Evolutionary conservation across 257 asterid species (phyloP).

Genomic region (Solanum habrochaites): DNA sequence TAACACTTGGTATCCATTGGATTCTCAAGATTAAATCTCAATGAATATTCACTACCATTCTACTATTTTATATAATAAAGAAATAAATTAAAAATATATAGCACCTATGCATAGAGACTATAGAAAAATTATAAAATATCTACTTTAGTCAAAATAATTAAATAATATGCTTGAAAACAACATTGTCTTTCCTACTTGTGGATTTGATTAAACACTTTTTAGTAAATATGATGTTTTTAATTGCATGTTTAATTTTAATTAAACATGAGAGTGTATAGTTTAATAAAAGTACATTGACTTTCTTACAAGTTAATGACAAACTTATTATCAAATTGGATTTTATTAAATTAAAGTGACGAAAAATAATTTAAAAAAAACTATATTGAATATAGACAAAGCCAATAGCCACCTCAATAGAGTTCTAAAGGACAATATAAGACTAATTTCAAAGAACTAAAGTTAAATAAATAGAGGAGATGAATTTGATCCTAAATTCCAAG

Average conservation of each 20-base stretch:
- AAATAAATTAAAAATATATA: background rate
- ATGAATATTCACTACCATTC: background rate
- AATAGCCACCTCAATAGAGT: background rate
- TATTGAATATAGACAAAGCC: background rate
- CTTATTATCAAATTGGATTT: background rate
- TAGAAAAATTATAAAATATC: background rate
- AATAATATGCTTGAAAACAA: background rate
- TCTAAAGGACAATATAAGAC: background rate
- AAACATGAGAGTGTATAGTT: background rate
- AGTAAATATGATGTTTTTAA: background rate
- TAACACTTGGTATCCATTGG: background rate
- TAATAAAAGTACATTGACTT: background rate
- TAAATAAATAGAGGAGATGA: background rate
- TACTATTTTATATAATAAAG: background rate
- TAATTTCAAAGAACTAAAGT: background rate
- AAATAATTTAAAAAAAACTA: background rate
- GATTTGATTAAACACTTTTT: background rate
- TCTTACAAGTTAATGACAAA: background rate
- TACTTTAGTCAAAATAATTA: background rate
- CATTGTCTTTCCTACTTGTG: background rate
- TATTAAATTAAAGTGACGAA: background rate
- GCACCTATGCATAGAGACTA: background rate
- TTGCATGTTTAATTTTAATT: background rate
- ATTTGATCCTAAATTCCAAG: constrained; percentile 14
- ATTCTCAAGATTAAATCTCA: background rate